These are phyloP conservation scores for Xylaria nigripes DNA, from an alignment of 495 filamentous ascomycete genomes.

Conservation along the genomic window DNA sequence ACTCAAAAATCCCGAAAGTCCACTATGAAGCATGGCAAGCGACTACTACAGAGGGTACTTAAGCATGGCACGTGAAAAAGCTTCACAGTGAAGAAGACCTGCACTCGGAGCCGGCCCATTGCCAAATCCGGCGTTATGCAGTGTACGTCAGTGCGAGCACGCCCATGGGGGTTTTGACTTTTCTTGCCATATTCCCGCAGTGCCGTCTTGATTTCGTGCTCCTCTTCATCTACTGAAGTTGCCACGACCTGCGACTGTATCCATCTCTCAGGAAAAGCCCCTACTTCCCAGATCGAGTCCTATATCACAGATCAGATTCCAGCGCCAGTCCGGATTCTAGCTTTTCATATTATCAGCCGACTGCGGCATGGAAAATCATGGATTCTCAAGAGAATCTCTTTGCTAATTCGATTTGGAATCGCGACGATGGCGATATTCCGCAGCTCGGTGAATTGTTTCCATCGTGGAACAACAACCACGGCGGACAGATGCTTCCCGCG, in stretches of 20 bases:
- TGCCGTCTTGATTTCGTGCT: too few species aligned
- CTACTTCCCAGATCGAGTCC: not conserved
- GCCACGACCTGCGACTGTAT: not conserved
- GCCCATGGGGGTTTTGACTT: not conserved
- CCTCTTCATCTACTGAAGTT: too few species aligned
- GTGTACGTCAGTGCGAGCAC: not conserved
- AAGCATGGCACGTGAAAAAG: too few species aligned
- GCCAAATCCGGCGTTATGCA: not conserved
- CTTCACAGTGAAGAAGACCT: too few species aligned
- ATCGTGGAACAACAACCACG: not conserved
- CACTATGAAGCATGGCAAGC: too few species aligned
- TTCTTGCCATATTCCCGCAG: not conserved
- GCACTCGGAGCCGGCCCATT: not conserved
- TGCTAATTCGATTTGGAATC: constrained; percentile 15
- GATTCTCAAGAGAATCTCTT: not conserved
- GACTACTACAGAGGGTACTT: too few species aligned
- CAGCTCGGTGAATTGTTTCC: constrained; percentile 9
- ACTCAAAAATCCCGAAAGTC: too few species aligned
- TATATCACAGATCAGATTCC: not conserved
- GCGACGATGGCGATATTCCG: constrained; percentile 12
- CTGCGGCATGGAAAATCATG: not conserved
- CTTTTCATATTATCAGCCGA: not conserved
- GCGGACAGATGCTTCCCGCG: not conserved
- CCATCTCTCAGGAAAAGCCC: not conserved
- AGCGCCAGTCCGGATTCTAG: not conserved